These are phyloP conservation scores for Angophora floribunda DNA, from an alignment of 345 rosid species.

Conservation along the genomic window DNA sequence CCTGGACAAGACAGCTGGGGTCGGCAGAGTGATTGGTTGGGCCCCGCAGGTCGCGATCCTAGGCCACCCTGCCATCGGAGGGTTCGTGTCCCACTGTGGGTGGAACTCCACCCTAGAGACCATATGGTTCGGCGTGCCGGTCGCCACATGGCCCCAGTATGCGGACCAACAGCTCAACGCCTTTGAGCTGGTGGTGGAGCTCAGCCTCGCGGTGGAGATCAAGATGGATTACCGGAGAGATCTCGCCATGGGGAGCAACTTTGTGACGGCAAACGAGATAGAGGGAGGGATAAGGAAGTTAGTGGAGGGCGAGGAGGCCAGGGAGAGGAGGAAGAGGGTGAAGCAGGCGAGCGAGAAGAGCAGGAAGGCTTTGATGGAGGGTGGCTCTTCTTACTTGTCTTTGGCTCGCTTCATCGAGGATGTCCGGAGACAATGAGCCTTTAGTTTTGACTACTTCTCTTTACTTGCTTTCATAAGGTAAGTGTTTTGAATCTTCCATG, in stretches of 20 bases:
- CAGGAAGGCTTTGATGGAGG: slow-evolving; percentile 17
- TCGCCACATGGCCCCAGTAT: slow-evolving; percentile 39
- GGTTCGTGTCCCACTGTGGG: slow-evolving; percentile 55
- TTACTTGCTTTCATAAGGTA: too few species aligned
- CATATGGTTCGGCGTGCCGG: slow-evolving; percentile 41
- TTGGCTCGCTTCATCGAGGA: slow-evolving; percentile 18
- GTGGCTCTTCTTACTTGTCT: slow-evolving; percentile 29
- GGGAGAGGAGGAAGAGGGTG: slow-evolving; percentile 12
- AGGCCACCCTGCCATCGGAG: slow-evolving; percentile 19
- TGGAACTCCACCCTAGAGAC: slow-evolving; percentile 55
- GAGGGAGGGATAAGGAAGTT: slow-evolving; percentile 22
- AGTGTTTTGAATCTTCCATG: too few species aligned
- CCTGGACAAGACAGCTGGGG: slow-evolving; percentile 12
- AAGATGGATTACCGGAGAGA: background rate
- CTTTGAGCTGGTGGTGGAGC: slow-evolving; percentile 26
- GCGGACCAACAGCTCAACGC: slow-evolving; percentile 47
- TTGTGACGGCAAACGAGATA: slow-evolving; percentile 8
- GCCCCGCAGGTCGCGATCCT: slow-evolving; percentile 19
- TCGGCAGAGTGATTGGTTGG: slow-evolving; percentile 38
- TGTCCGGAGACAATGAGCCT: background rate
- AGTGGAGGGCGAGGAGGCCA: slow-evolving; percentile 18
- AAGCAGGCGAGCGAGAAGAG: slow-evolving; percentile 10
- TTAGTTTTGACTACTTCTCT: too few species aligned
- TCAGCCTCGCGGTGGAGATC: slow-evolving; percentile 13
- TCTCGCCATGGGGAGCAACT: background rate